Evolutionary conservation across 2,329 filamentous ascomycete genomes (phyloP).

Genomic region (Aspergillus unguis): DNA sequence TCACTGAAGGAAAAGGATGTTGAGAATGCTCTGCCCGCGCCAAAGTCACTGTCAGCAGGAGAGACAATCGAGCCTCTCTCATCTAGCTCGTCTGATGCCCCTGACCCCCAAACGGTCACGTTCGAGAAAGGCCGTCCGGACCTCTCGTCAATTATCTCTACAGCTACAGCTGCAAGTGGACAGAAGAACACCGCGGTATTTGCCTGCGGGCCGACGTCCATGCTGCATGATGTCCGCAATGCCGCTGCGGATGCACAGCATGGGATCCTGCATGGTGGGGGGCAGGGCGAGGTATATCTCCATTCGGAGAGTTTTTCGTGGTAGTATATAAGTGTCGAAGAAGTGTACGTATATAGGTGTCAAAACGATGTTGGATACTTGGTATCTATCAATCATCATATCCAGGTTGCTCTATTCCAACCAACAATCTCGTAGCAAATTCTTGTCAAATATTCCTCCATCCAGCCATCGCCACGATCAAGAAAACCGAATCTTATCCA

Average conservation of each 20-base stretch:
- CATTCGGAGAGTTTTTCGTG: conserved; percentile 50
- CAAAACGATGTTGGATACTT: background rate
- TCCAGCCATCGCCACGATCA: no score
- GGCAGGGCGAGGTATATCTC: conserved; percentile 41
- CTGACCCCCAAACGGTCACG: background rate
- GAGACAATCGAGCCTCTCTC: background rate
- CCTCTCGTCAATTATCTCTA: conserved; percentile 24
- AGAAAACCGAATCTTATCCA: no score
- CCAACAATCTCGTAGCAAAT: no score
- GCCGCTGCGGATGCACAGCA: conserved; percentile 46
- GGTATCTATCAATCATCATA: no score
- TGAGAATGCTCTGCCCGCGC: background rate
- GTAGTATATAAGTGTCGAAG: no score
- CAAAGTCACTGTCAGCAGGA: background rate
- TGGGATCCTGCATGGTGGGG: conserved; percentile 24
- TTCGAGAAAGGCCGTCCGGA: conserved; percentile 28
- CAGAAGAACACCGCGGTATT: conserved; percentile 27
- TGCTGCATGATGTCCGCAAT: conserved; percentile 49
- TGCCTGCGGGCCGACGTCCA: conserved; percentile 45
- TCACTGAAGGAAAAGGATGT: background rate
- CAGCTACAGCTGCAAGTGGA: background rate
- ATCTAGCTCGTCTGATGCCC: background rate
- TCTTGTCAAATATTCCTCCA: no score
- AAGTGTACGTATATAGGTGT: conserved; percentile 25
- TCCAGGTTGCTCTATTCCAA: no score